phyloP scores from a whole-genome alignment of 1,284 basidiomycete genomes.

The Mycena sp. region DNA sequence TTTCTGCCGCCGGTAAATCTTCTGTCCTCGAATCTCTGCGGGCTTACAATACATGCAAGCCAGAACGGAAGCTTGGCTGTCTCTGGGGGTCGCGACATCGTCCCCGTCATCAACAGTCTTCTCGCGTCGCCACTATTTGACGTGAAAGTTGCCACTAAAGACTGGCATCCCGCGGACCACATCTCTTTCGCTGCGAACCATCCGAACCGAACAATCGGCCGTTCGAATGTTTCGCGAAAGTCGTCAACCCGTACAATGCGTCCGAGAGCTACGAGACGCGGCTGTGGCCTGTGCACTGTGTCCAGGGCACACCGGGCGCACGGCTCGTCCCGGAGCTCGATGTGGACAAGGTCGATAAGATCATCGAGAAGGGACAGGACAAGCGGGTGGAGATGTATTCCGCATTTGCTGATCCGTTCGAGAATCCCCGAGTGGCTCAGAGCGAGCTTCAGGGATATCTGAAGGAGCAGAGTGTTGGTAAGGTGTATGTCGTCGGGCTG shows the following conservation, averaged over 20 bases:
- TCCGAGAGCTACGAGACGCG: constrained; percentile 46
- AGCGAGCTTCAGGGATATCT: constrained; percentile 50
- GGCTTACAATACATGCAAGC: neutral
- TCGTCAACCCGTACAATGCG: constrained; percentile 48
- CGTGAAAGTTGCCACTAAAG: constrained; percentile 54
- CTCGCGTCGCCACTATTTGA: constrained; percentile 51
- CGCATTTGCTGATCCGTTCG: constrained; percentile 57
- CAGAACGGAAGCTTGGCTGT: constrained; percentile 59
- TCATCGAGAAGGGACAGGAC: constrained; percentile 57
- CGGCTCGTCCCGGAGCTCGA: constrained; percentile 54
- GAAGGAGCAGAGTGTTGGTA: constrained; percentile 49
- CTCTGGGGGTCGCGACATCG: constrained; percentile 51
- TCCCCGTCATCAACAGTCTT: constrained; percentile 50
- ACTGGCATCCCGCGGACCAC: constrained; percentile 59
- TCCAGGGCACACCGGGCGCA: constrained; percentile 53
- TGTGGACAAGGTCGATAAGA: constrained; percentile 45
- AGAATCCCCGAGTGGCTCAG: constrained; percentile 43
- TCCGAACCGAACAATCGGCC: constrained; percentile 35
- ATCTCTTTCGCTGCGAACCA: constrained; percentile 61
- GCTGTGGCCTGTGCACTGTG: constrained; percentile 63
- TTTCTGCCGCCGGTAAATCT: constrained; percentile 38
- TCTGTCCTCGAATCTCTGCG: neutral
- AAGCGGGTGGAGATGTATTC: constrained; percentile 60
- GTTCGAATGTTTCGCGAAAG: constrained; percentile 44
- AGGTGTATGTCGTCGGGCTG: constrained; percentile 58